A percentile compares a stretch with the other conserved stretches of the same genome.
Evolutionary conservation across 2,329 filamentous ascomycete species (phyloP).

Genomic region (Sordariomycetes sp.): DNA sequence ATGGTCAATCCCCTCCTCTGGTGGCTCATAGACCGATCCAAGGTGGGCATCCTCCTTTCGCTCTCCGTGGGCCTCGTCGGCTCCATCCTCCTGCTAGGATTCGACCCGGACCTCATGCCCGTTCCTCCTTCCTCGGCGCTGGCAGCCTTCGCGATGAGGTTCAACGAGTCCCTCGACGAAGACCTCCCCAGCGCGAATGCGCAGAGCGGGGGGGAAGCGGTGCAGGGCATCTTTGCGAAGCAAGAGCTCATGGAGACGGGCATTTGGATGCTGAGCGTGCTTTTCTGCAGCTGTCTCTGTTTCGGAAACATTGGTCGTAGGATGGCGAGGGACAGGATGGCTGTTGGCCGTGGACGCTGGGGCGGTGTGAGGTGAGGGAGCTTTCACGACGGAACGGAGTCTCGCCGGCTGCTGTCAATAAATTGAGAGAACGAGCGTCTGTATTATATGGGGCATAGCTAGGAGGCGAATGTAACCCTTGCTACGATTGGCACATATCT

Average conservation of each 20-base stretch:
- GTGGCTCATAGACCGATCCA: conserved; percentile 91
- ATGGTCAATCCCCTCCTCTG: conserved; percentile 89
- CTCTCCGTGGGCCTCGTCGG: conserved; percentile 64
- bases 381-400: too few species aligned
- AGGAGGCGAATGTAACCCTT: too few species aligned
- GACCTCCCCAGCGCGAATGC: background rate
- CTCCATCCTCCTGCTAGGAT: conserved; percentile 62
- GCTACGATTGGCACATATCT: too few species aligned
- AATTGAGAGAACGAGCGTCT: too few species aligned
- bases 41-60: conserved; percentile 74
- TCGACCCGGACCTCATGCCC: conserved; percentile 73
- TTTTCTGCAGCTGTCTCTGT: conserved; percentile 92
- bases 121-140: conserved; percentile 35
- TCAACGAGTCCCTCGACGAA: conserved; percentile 3
- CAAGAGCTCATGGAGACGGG: conserved; percentile 61
- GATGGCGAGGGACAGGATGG: conserved; percentile 48
- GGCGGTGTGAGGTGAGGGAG: conserved; percentile 26
- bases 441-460: too few species aligned
- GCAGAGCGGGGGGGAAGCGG: too few species aligned
- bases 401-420: too few species aligned
- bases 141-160: too few species aligned
- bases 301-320: conserved; percentile 92
- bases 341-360: conserved; percentile 33
- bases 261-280: conserved; percentile 85
- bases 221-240: conserved; percentile 30